Evolutionary conservation across 179 eudicot genomes (phyloP).

Genomic region (Spinacia oleracea): DNA sequence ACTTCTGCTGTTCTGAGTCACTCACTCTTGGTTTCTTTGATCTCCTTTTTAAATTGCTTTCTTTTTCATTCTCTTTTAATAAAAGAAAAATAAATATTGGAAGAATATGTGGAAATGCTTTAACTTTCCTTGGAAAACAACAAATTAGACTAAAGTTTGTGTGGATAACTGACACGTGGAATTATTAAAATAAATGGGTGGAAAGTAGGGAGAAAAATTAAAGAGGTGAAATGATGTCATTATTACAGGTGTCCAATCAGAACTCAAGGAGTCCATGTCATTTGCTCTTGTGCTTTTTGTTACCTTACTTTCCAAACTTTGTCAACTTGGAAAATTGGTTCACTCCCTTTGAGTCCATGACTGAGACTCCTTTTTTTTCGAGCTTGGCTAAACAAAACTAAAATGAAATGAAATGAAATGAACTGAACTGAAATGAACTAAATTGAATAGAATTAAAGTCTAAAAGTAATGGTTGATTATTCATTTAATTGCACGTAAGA

Average conservation of each 20-base stretch:
- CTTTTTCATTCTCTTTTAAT: not conserved
- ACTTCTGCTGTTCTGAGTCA: slow-evolving; percentile 31
- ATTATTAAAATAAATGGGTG: not conserved
- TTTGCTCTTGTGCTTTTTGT: slow-evolving; percentile 17
- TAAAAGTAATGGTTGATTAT: no score
- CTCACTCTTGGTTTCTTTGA: slow-evolving; percentile 9
- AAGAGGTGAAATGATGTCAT: slow-evolving; percentile 22
- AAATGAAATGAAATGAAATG: no score
- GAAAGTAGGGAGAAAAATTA: not conserved
- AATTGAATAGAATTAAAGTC: no score
- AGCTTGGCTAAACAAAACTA: no score
- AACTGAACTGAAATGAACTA: no score
- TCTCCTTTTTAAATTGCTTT: slow-evolving; percentile 3
- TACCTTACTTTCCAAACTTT: not conserved
- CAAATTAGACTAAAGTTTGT: not conserved
- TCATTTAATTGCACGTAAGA: no score
- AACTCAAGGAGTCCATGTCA: slow-evolving; percentile 30
- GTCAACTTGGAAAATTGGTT: not conserved
- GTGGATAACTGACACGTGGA: slow-evolving; percentile 30
- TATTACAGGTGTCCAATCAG: slow-evolving; percentile 29
- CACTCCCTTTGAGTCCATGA: no score
- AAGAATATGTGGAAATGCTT: slow-evolving; percentile 9
- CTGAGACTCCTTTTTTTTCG: no score
- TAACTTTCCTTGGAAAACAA: not conserved
- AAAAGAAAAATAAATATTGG: not conserved